These are phyloP conservation scores for Amanita inopinata DNA, from an alignment of 768 basidiomycete species.

Conservation along the genomic window DNA sequence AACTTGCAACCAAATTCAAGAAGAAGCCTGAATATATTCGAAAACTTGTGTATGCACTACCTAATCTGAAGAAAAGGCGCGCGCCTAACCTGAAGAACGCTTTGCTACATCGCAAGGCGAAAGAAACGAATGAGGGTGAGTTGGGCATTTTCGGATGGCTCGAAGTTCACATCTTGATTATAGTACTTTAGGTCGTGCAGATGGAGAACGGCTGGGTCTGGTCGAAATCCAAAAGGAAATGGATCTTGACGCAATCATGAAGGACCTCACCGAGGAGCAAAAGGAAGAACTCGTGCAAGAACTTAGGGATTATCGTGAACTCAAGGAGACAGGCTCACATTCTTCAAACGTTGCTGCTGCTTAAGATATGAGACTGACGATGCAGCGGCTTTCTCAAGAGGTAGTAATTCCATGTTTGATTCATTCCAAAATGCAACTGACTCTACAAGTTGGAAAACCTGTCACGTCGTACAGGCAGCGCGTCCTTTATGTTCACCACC, in stretches of 20 bases:
- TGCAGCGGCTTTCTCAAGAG: too few species aligned
- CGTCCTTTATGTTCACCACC: neutral
- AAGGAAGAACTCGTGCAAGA: neutral
- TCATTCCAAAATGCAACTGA: too few species aligned
- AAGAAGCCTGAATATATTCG: neutral
- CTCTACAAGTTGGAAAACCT: slow-evolving; percentile 1
- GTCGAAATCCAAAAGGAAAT: neutral
- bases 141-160: too few species aligned
- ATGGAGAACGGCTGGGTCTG: neutral
- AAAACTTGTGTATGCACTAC: neutral
- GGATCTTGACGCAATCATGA: neutral
- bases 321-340: neutral
- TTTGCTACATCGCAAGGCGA: neutral
- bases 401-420: too few species aligned
- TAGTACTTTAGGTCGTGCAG: neutral
- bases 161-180: too few species aligned
- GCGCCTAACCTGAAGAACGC: neutral
- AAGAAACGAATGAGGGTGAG: neutral
- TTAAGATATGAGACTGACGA: neutral
- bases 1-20: neutral
- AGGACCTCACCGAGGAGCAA: too few species aligned
- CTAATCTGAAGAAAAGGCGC: neutral
- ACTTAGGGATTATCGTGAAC: neutral
- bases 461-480: neutral
- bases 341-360: neutral